phyloP scores from a whole-genome alignment of 2,329 filamentous ascomycete species.

The Cytospora piceicola region DNA sequence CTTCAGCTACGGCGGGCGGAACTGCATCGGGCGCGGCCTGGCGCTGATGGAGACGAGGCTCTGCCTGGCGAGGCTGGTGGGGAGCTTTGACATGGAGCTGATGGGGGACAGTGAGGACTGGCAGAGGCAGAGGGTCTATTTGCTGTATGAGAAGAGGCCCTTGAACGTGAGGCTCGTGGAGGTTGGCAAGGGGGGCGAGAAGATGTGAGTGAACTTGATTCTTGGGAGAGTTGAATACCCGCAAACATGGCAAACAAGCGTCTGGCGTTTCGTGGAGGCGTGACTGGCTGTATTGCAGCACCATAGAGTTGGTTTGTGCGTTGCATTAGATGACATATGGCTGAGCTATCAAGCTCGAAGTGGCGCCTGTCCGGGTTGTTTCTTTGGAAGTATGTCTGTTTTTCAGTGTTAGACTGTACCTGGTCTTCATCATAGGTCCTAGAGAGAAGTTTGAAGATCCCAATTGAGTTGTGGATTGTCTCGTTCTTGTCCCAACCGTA shows the following conservation, averaged over 20 bases:
- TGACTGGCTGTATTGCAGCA: too few relatives aligned
- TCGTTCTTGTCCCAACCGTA: too few relatives aligned
- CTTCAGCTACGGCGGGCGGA: slow-evolving; percentile 26
- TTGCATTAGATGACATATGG: neutral
- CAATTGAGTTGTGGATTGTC: too few relatives aligned
- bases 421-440: neutral
- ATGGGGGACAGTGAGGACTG: slow-evolving; percentile 30
- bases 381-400: neutral
- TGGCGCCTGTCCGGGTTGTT: neutral
- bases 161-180: slow-evolving; percentile 30
- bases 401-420: neutral
- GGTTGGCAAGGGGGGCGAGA: neutral
- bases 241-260: neutral
- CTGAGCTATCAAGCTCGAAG: slow-evolving; percentile 4
- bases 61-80: slow-evolving; percentile 33
- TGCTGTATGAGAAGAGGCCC: slow-evolving; percentile 33
- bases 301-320: neutral
- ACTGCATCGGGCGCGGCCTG: slow-evolving; percentile 32
- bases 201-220: neutral
- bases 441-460: too few relatives aligned
- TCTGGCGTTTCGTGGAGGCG: neutral
- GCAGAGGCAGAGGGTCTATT: slow-evolving; percentile 30
- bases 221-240: neutral
- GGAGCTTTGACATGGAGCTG: slow-evolving; percentile 37
- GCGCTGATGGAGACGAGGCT: slow-evolving; percentile 35